phyloP scores from a whole-genome alignment of 2,329 filamentous ascomycete species.

The Dryadomyces quercivorus region DNA sequence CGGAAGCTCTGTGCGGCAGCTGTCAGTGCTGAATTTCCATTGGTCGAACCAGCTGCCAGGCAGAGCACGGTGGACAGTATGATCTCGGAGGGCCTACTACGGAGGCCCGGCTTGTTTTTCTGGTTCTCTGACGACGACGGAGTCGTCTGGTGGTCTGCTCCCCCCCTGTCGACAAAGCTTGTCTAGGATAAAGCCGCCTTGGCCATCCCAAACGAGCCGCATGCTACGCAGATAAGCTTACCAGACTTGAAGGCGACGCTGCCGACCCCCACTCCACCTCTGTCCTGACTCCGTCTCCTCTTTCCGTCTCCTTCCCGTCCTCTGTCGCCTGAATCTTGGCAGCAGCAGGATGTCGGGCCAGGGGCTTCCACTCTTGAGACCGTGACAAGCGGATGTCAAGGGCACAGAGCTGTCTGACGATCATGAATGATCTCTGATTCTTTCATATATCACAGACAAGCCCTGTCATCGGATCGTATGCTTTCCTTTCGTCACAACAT shows the following conservation, averaged over 20 bases:
- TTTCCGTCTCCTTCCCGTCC: background rate
- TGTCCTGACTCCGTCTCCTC: background rate
- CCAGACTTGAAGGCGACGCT: too few species aligned
- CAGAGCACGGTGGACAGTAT: too few species aligned
- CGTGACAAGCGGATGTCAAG: too few species aligned
- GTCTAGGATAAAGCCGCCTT: background rate
- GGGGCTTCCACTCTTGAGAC: background rate
- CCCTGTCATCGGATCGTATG: constrained; percentile 8
- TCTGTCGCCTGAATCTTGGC: background rate
- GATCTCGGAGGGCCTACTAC: background rate
- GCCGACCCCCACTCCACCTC: background rate
- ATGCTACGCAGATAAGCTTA: too few species aligned
- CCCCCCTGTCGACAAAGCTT: background rate
- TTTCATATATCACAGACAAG: background rate
- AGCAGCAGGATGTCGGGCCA: background rate
- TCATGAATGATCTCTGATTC: too few species aligned
- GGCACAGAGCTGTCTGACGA: background rate
- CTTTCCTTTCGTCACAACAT: constrained; percentile 5
- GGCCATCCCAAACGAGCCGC: background rate
- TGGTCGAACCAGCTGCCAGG: background rate
- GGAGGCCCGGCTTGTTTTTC: background rate
- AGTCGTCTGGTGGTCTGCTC: too few species aligned
- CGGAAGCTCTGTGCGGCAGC: constrained; percentile 9
- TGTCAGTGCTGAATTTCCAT: background rate
- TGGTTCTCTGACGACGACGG: too few species aligned